phyloP scores from a whole-genome alignment of 2,329 filamentous ascomycete species.

The Calonectria honghensis region DNA sequence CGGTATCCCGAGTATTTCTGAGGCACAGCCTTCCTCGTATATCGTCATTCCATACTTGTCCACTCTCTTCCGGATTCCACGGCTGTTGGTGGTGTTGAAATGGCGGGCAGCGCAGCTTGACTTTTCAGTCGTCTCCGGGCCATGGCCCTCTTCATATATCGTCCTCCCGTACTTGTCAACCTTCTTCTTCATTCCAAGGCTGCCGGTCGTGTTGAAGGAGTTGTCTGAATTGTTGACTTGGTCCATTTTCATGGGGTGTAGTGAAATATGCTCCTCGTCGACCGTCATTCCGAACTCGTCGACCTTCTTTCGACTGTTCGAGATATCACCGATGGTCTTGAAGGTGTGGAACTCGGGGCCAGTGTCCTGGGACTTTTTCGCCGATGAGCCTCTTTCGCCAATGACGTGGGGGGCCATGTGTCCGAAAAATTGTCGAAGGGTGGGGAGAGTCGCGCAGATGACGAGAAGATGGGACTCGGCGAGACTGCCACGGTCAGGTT shows the following conservation, averaged over 20 bases:
- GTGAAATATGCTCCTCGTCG: constrained; percentile 11
- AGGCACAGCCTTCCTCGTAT: neutral
- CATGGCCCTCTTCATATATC: neutral
- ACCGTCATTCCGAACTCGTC: neutral
- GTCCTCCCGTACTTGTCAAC: neutral
- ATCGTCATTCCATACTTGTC: constrained; percentile 20
- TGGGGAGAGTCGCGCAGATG: constrained; percentile 43
- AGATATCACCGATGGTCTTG: neutral
- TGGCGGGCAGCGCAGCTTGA: neutral
- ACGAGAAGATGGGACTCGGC: constrained; percentile 46
- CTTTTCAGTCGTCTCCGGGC: neutral
- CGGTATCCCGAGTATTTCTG: neutral
- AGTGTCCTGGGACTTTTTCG: constrained; percentile 15
- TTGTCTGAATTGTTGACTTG: neutral
- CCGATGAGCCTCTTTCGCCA: constrained; percentile 12
- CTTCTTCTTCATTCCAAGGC: neutral
- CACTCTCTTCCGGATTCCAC: neutral
- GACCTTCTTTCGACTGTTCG: neutral
- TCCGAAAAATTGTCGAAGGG: constrained; percentile 42
- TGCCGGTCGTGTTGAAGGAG: neutral
- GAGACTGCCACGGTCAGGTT: constrained; percentile 27
- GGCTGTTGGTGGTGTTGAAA: constrained; percentile 5
- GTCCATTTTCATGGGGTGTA: constrained; percentile 1
- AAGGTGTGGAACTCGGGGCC: neutral
- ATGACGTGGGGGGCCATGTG: constrained; percentile 42